A percentile compares a stretch with the other conserved stretches of the same genome.
These are phyloP conservation scores for Gyromitra esculenta DNA, from an alignment of 2,329 filamentous ascomycete species.

Conservation along the genomic window DNA sequence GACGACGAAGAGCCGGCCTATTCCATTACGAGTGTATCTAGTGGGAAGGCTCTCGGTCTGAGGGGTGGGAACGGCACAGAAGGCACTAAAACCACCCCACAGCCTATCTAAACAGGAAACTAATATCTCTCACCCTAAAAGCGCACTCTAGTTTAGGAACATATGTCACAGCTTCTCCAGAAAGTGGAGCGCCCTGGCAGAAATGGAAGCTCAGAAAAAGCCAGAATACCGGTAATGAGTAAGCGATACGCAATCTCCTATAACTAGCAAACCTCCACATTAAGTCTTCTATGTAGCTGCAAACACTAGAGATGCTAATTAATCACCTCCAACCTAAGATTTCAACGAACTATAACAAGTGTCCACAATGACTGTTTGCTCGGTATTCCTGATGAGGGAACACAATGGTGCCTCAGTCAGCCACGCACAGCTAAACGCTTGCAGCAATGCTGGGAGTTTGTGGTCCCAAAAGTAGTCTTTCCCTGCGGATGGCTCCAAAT, in stretches of 20 bases:
- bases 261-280: not conserved
- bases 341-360: not conserved
- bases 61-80: not conserved
- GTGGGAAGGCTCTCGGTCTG: constrained; percentile 1
- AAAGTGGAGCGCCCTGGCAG: not conserved
- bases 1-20: not conserved
- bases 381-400: not conserved
- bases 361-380: not conserved
- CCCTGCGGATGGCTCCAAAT: constrained; percentile 9
- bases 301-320: not conserved
- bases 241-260: not conserved
- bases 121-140: not conserved
- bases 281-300: not conserved
- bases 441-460: not conserved
- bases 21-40: constrained; percentile 12
- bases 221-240: not conserved
- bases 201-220: not conserved
- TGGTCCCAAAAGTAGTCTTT: not conserved
- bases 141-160: not conserved
- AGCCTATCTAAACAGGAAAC: not conserved
- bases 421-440: too few relatives aligned
- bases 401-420: not conserved
- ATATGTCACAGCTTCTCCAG: not conserved
- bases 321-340: not conserved
- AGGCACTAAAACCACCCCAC: not conserved